These are phyloP conservation scores for Solanum sitiens DNA, from an alignment of 257 asterid genomes.

Conservation along the genomic window DNA sequence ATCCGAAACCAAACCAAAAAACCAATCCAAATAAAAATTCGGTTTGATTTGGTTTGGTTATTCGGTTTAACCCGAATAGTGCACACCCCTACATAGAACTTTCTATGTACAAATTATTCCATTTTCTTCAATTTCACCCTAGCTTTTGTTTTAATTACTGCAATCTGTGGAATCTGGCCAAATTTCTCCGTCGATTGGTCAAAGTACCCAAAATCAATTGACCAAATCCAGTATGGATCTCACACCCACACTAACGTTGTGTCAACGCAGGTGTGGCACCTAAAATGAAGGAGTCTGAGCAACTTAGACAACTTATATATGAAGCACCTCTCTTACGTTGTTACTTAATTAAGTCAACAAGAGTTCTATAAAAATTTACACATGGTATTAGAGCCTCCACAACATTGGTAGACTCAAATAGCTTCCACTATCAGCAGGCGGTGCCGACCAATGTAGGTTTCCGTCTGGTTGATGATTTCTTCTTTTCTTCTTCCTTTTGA, in stretches of 20 bases:
- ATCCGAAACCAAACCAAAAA: no score
- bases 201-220: not conserved
- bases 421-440: not conserved
- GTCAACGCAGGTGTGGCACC: not conserved
- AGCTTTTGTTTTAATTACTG: not conserved
- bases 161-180: not conserved
- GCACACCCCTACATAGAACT: not conserved
- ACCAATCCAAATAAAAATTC: no score
- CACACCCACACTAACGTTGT: not conserved
- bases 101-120: not conserved
- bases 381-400: not conserved
- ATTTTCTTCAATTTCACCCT: not conserved
- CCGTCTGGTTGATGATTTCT: not conserved
- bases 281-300: not conserved
- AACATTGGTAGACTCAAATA: not conserved
- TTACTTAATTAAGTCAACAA: not conserved
- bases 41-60: no score
- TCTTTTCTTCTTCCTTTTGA: not conserved
- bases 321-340: not conserved
- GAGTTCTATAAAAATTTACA: not conserved
- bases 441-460: not conserved
- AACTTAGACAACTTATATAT: not conserved
- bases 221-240: not conserved
- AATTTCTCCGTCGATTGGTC: not conserved
- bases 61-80: no score